phyloP scores from a whole-genome alignment of 257 asterid species.

The Lycium ferocissimum region DNA sequence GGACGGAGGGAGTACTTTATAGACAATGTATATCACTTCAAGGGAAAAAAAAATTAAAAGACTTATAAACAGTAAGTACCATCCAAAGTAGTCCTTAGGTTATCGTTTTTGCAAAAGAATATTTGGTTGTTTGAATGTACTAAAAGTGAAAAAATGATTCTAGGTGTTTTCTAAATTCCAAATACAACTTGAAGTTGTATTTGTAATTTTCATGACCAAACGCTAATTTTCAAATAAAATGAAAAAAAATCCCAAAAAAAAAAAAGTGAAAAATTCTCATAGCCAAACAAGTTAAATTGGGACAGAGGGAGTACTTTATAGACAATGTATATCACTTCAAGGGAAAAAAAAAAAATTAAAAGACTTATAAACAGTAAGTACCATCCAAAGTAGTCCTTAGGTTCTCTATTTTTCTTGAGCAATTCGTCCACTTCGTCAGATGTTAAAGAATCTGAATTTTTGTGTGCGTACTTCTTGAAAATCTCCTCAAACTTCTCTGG shows the following conservation, averaged over 20 bases:
- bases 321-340: not conserved
- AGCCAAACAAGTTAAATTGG: no score
- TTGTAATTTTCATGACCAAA: no score
- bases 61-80: not conserved
- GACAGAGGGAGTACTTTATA: no score
- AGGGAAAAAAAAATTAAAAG: not conserved
- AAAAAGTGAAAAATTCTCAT: no score
- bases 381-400: slow-evolving; percentile 31
- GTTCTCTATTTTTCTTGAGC: slow-evolving; percentile 28
- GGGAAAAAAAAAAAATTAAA: not conserved
- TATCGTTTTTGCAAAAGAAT: no score
- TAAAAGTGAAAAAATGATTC: no score
- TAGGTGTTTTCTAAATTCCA: no score
- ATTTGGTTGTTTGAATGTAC: no score
- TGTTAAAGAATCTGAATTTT: not conserved
- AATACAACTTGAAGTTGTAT: no score
- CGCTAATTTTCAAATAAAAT: no score
- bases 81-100: slow-evolving; percentile 29
- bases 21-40: not conserved
- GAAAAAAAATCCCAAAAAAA: no score
- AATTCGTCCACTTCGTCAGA: slow-evolving; percentile 24
- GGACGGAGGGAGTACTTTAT: no score
- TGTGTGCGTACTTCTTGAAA: slow-evolving; percentile 27
- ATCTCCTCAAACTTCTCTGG: slow-evolving; percentile 31
- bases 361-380: not conserved